These are phyloP conservation scores for Gastrolobium bilobum DNA, from an alignment of 306 rosid genomes.

Conservation along the genomic window DNA sequence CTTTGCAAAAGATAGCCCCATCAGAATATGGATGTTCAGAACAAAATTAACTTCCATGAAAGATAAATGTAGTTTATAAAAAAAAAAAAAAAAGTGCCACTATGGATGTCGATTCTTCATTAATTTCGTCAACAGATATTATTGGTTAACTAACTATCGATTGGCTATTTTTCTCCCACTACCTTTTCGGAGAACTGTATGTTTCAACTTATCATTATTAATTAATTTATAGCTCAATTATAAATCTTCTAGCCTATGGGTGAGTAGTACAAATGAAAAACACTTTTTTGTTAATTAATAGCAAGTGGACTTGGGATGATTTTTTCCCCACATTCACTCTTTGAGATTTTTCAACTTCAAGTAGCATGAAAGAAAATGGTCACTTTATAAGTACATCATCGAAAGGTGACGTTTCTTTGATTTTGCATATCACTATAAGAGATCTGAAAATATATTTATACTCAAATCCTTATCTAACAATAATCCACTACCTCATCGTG, in stretches of 20 bases:
- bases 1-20: too few species aligned
- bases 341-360: constrained; percentile 3
- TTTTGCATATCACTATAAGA: constrained; percentile 36
- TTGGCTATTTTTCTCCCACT: not conserved
- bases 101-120: not conserved
- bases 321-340: not conserved
- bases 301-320: not conserved
- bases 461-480: constrained; percentile 19
- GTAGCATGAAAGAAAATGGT: constrained; percentile 19
- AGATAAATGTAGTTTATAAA: too few species aligned
- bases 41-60: too few species aligned
- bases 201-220: constrained; percentile 19
- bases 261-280: not conserved
- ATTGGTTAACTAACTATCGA: not conserved
- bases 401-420: not conserved
- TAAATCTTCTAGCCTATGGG: not conserved
- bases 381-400: constrained; percentile 21
- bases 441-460: not conserved
- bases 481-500: not conserved
- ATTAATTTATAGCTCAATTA: not conserved
- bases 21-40: too few species aligned
- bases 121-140: not conserved
- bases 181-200: constrained; percentile 12
- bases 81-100: constrained; percentile 1
- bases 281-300: not conserved